Base-by-base conservation (phyloP, 2,329 filamentous ascomycete genomes). In the Sporothrix luriei region DNA sequence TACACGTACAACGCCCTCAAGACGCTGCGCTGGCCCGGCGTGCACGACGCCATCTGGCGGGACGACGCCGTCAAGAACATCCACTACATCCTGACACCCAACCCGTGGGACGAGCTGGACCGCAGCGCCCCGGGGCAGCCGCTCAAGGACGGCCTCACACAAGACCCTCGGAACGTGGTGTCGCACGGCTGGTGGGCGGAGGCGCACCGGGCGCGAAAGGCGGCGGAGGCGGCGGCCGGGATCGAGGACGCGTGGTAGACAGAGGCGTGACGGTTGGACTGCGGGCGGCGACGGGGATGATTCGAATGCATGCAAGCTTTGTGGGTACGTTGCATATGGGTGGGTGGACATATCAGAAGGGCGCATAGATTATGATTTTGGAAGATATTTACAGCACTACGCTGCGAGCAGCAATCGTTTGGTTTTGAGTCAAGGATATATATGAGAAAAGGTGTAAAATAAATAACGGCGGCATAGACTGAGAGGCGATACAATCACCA, bases 1-100 rank as follows among this genome's bases (percentile, higher is more conserved):
- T 89, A 88, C 74, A 78, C 83, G 16, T 89, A 88, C 76, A 89
- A 89, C 73, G 87, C 85, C 11, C 81, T 89, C 72, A 88, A 89
- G 82, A 88, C 87, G 19, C 71, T 89, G 79, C 74, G 74, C n/a
- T 75, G 74, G 74, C 70, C 79, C 19, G 81, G 79, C 14, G 85
- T 88, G 40, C 87, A 89, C 74, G 77, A 78, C 38, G 75, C 78
- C 69, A 85, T 89, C 69, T 89, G 87, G 87, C 77, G 80, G 13
- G 87, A 89, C 73, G 83, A 83, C 21, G 76, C 78, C 52, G 84
- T 89, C 65, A 88, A 87, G 80, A 88, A 87, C 73, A 77, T 89
- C 6, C 87, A 89, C 75, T 88, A 87, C 71, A 88, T 89, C 59
- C 76, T 89, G 26, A 83, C 74, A 24, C 74, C 87, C 0, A 89